Evolutionary conservation across 1,284 basidiomycete genomes (phyloP).

Genomic region (Cryptococcus amylolentus): DNA sequence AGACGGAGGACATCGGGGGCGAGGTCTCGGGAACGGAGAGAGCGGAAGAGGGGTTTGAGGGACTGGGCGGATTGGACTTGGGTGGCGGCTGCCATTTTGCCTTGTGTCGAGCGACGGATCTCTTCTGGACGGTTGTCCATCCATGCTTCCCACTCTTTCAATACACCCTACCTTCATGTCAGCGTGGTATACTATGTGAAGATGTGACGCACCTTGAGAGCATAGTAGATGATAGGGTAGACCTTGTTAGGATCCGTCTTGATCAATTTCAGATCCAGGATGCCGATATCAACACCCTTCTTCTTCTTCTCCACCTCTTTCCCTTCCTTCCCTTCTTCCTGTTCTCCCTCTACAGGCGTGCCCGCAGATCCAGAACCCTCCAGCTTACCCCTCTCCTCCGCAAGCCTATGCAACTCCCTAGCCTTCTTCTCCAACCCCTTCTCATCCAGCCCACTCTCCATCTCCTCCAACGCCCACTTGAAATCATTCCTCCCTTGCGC

Average conservation of each 20-base stretch:
- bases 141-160: constrained; percentile 94
- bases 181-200: background rate
- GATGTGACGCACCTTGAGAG: constrained; percentile 62
- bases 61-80: constrained; percentile 95
- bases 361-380: constrained; percentile 1
- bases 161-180: constrained; percentile 55
- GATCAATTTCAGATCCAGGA: constrained; percentile 74
- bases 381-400: constrained; percentile 19
- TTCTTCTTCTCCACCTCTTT: constrained; percentile 32
- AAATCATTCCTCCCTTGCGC: constrained; percentile 72
- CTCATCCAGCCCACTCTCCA: constrained; percentile 61
- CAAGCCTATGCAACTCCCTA: constrained; percentile 20
- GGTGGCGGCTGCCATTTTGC: constrained; percentile 89
- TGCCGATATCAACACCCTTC: constrained; percentile 53
- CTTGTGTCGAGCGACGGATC: constrained; percentile 81
- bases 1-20: constrained; percentile 80
- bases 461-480: constrained; percentile 84
- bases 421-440: constrained; percentile 62
- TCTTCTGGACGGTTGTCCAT: constrained; percentile 80
- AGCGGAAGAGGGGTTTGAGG: constrained; percentile 93
- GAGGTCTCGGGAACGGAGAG: constrained; percentile 73
- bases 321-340: constrained; percentile 8
- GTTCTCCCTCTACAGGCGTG: background rate
- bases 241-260: constrained; percentile 93
- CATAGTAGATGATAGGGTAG: constrained; percentile 96